phyloP scores from a whole-genome alignment of 1,284 basidiomycete species.

The Melampsora larici-populina region DNA sequence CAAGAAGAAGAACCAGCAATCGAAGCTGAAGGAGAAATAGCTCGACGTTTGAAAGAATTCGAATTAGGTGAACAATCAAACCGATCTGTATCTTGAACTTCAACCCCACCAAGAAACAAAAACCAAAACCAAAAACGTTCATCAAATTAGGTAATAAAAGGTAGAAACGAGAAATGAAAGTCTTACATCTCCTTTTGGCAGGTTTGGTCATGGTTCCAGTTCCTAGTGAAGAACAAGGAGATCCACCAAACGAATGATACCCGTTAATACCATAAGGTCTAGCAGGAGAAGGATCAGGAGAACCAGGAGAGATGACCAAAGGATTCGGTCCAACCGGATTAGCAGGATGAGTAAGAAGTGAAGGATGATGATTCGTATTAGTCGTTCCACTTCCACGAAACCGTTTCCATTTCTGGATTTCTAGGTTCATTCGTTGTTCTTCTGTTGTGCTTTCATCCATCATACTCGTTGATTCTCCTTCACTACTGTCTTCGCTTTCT shows the following conservation, averaged over 20 bases:
- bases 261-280: not conserved
- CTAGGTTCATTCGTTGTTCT: constrained; percentile 15
- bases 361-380: not conserved
- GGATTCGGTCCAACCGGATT: not conserved
- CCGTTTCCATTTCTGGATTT: constrained; percentile 37
- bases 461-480: not conserved
- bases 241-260: not conserved
- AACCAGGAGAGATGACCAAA: not conserved
- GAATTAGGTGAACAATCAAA: not conserved
- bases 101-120: not conserved
- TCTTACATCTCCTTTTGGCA: constrained; percentile 23
- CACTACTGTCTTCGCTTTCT: constrained; percentile 21
- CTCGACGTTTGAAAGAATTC: constrained; percentile 21
- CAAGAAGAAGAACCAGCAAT: constrained; percentile 21
- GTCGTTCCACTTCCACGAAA: constrained; percentile 25
- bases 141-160: not conserved
- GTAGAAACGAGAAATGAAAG: not conserved
- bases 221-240: not conserved
- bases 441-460: constrained; percentile 2
- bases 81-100: constrained; percentile 26
- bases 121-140: not conserved
- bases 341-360: not conserved
- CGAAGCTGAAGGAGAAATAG: constrained; percentile 22
- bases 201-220: not conserved
- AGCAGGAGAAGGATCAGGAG: not conserved